Percentiles rank a stretch among this genome's conserved stretches.
Evolutionary conservation across 1,139 yeast species (phyloP).

Genomic region (Candida neerlandica): DNA sequence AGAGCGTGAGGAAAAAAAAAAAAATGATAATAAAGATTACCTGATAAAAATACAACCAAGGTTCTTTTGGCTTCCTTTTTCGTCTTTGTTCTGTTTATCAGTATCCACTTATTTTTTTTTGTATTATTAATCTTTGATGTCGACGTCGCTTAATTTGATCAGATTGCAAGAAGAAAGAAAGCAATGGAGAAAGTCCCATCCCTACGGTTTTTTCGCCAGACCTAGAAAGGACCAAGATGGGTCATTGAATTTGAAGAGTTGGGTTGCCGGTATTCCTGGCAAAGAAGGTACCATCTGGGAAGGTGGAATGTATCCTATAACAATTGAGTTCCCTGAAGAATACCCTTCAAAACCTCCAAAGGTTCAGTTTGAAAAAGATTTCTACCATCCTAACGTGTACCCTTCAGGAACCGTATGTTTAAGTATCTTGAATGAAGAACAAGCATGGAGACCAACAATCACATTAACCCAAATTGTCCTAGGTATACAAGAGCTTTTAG

Average conservation of each 20-base stretch:
- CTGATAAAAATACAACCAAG: not conserved
- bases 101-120: not conserved
- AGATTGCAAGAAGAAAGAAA: slow-evolving; percentile 89
- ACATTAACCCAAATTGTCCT: slow-evolving; percentile 86
- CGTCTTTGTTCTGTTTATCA: not conserved
- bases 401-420: slow-evolving; percentile 97
- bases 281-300: slow-evolving; percentile 85
- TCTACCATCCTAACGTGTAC: slow-evolving; percentile 95
- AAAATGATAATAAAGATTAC: not conserved
- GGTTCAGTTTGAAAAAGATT: slow-evolving; percentile 82
- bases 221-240: slow-evolving; percentile 83
- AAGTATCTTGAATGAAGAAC: slow-evolving; percentile 89
- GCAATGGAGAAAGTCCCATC: slow-evolving; percentile 98
- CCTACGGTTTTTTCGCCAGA: slow-evolving; percentile 94
- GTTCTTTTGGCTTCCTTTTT: no score
- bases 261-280: slow-evolving; percentile 98
- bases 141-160: slow-evolving; percentile 64
- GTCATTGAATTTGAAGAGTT: slow-evolving; percentile 74
- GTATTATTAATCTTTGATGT: not conserved
- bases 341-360: slow-evolving; percentile 98
- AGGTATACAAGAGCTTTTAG: slow-evolving; percentile 91
- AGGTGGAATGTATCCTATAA: slow-evolving; percentile 85
- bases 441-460: slow-evolving; percentile 98
- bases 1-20: not conserved
- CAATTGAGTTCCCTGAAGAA: slow-evolving; percentile 81